These are phyloP conservation scores for Ruellia speciosa DNA, from an alignment of 305 asterid species.

Conservation along the genomic window DNA sequence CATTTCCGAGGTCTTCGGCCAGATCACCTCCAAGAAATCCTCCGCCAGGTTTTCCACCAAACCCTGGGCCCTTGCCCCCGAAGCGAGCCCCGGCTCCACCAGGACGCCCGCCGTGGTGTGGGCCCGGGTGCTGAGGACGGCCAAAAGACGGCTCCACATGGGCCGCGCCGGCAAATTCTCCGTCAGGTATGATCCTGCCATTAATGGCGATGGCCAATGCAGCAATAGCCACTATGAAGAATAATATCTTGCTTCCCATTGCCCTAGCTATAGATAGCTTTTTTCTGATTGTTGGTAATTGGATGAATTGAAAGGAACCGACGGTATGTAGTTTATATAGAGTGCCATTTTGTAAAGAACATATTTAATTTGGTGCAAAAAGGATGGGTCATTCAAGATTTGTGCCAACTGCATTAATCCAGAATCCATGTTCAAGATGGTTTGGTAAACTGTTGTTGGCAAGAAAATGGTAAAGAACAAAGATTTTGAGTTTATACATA, in stretches of 20 bases:
- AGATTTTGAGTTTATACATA: too few relatives aligned
- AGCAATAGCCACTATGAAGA: conserved; percentile 20
- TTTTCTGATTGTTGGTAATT: background rate
- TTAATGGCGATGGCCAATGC: conserved; percentile 15
- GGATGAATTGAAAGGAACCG: background rate
- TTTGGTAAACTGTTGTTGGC: too few relatives aligned
- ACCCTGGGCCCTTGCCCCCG: background rate
- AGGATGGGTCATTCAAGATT: conserved; percentile 4
- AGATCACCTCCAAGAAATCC: background rate
- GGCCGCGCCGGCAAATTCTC: conserved; percentile 6
- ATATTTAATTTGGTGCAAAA: background rate
- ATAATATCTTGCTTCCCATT: conserved; percentile 25
- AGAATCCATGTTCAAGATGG: too few relatives aligned
- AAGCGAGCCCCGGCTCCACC: background rate
- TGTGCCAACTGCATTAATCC: background rate
- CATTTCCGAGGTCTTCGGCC: background rate
- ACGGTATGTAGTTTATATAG: conserved; percentile 19
- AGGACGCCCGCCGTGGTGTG: background rate
- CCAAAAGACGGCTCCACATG: background rate
- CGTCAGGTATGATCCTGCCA: conserved; percentile 20
- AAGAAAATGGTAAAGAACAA: too few relatives aligned
- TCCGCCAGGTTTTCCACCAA: background rate
- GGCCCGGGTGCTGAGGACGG: background rate
- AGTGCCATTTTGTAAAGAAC: background rate
- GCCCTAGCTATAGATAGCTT: background rate